phyloP scores from a whole-genome alignment of 2,329 filamentous ascomycete species.

The Aureobasidium sp. region DNA sequence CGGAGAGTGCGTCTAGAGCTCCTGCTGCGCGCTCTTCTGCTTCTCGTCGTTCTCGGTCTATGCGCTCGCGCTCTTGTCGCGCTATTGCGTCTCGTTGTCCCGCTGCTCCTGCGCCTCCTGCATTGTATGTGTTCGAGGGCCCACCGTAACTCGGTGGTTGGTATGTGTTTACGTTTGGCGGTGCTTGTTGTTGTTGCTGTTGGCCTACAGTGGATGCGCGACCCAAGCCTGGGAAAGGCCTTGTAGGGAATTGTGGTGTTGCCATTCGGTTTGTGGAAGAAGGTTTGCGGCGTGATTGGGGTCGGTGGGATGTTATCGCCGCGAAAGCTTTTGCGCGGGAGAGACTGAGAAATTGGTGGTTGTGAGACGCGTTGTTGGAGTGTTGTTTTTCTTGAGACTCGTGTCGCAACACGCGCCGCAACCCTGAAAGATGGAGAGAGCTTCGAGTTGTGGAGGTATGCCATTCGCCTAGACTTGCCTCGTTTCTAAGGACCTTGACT shows the following conservation, averaged over 20 bases:
- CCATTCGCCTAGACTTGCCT: not conserved
- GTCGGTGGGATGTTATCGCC: not conserved
- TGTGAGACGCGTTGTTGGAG: not conserved
- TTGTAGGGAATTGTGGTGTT: slow-evolving; percentile 48
- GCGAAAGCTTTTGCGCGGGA: not conserved
- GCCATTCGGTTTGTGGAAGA: slow-evolving; percentile 36
- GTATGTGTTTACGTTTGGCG: slow-evolving; percentile 21
- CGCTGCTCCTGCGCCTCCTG: slow-evolving; percentile 30
- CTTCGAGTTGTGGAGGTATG: slow-evolving; percentile 1
- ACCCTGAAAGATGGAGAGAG: not conserved
- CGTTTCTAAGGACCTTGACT: not conserved
- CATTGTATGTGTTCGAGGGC: slow-evolving; percentile 24
- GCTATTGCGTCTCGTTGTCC: slow-evolving; percentile 36
- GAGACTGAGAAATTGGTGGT: not conserved
- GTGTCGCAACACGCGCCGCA: not conserved
- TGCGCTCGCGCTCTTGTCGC: slow-evolving; percentile 35
- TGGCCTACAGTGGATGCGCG: slow-evolving; percentile 24
- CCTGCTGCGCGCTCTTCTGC: slow-evolving; percentile 35
- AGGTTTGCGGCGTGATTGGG: not conserved
- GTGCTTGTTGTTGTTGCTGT: slow-evolving; percentile 4
- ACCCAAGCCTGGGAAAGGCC: slow-evolving; percentile 47
- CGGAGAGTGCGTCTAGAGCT: slow-evolving; percentile 55
- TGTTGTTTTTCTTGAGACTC: not conserved
- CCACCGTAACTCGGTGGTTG: slow-evolving; percentile 26
- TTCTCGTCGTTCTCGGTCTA: slow-evolving; percentile 36